Evolutionary conservation across 2,329 filamentous ascomycete genomes (phyloP), one percentile per base, ranked within the genome.

Genomic region (Pseudopithomyces maydicus): DNA sequence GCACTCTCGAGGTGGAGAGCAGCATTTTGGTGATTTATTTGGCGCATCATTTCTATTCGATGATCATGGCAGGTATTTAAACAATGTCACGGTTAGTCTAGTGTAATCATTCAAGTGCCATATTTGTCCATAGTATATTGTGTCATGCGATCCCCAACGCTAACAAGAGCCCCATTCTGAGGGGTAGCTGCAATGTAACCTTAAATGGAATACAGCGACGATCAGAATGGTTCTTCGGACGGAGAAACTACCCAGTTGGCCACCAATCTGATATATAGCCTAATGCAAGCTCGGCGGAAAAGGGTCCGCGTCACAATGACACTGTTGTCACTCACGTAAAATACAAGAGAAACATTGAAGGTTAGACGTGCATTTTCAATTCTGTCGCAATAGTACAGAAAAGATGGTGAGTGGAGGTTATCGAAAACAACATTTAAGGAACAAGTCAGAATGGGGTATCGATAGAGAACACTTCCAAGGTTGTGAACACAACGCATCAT

Each of bases 191-290:
- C 35, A 49, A 41, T 29, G 22, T 49, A 39, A 23, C 35, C 47
- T 14, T 23, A n/a, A n/a, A 38, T 20, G 47, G 35, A 12, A 26
- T 29, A n/a, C 46, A 36, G 17, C 35, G 47, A 39, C 35, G 47
- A 49, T 49, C 35, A 15, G n/a, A n/a, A 17, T n/a, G 47, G 10
- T 39, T 12, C 12, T 29, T 49, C 35, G 47, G 47, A 39, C 47
- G 47, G 47, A 49, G 35, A 41, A 49, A 49, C 35, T 49, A 23
- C 8, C 11, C 35, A 19, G 10, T 19, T 26, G 15, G 45, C 45
- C 35, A 49, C 47, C 47, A 49, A 41, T 41, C 19, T 39, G 22
- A 29, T 39, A 29, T 26, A 39, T 41, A 49, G 47, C 47, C 47
- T 39, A 29, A 49, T 49, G 39, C 47, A 41, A 20, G 35, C 22